Conservation (phyloP, 352 stramenopile species). For the Phytopythium litorale region DNA sequence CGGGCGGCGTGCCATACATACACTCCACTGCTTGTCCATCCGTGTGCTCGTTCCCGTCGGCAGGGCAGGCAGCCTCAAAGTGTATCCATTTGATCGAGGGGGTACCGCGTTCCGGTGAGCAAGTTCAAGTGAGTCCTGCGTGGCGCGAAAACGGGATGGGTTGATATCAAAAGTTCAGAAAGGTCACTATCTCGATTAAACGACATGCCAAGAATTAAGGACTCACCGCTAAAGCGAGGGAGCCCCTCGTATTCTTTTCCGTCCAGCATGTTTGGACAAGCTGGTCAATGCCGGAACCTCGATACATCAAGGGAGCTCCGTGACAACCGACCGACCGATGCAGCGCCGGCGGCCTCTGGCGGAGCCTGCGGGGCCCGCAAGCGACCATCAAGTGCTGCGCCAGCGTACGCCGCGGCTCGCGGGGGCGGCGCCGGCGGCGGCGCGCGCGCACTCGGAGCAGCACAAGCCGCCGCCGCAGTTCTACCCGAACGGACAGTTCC, state of each 20-base stretch:
- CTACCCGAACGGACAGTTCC: constrained; percentile 32
- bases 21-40: neutral
- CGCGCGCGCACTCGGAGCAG: constrained; percentile 5
- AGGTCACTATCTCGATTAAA: neutral
- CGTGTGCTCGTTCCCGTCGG: too few relatives aligned
- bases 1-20: neutral
- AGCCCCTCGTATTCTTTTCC: neutral
- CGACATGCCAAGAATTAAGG: too few relatives aligned
- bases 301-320: too few relatives aligned
- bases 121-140: neutral
- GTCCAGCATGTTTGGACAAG: neutral
- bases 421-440: neutral
- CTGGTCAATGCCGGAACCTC: neutral
- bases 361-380: constrained; percentile 6
- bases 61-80: neutral
- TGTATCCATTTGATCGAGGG: neutral
- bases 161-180: neutral
- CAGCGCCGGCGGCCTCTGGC: constrained; percentile 5
- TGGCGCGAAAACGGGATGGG: neutral
- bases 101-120: neutral
- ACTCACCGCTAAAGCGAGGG: too few relatives aligned
- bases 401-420: neutral
- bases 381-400: constrained; percentile 19
- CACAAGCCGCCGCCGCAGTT: constrained; percentile 19
- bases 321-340: neutral